Evolutionary conservation across 2,329 filamentous ascomycete genomes (phyloP).

Genomic region (Leptodontidium sp.): DNA sequence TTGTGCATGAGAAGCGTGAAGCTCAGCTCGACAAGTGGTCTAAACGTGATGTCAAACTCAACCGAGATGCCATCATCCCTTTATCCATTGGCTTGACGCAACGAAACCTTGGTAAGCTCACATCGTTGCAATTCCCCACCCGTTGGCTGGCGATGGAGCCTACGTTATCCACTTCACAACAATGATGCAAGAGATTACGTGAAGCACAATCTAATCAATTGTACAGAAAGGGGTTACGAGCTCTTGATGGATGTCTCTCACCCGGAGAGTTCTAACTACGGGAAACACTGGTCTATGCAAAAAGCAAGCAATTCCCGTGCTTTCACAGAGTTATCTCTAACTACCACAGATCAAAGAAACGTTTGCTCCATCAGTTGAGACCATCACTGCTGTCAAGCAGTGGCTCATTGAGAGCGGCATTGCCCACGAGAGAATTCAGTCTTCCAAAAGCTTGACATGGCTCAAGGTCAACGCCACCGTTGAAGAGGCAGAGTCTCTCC

Average conservation of each 20-base stretch:
- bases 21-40: constrained; percentile 29
- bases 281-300: constrained; percentile 46
- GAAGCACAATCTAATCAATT: neutral
- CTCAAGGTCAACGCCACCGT: constrained; percentile 46
- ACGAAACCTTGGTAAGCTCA: constrained; percentile 53
- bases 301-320: constrained; percentile 31
- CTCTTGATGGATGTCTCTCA: constrained; percentile 51
- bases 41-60: constrained; percentile 26
- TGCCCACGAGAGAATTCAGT: constrained; percentile 53
- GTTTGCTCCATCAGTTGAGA: constrained; percentile 54
- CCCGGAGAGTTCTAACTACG: constrained; percentile 47
- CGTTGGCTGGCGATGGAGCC: too few relatives aligned
- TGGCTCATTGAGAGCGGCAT: constrained; percentile 64
- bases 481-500: constrained; percentile 58
- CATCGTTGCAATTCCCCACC: too few relatives aligned
- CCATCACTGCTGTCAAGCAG: constrained; percentile 51
- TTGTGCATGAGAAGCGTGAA: constrained; percentile 37
- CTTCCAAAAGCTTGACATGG: constrained; percentile 50
- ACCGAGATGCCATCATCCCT: constrained; percentile 33
- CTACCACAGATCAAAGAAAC: constrained; percentile 35
- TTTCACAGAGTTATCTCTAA: constrained; percentile 49
- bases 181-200: neutral
- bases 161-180: neutral
- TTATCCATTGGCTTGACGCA: constrained; percentile 53
- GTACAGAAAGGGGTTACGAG: constrained; percentile 44